A percentile compares a stretch with the other conserved stretches of the same genome.
Evolutionary conservation across 371 early-diverging fungal genomes (phyloP).

Genomic region (Sporodiniella umbellata): DNA sequence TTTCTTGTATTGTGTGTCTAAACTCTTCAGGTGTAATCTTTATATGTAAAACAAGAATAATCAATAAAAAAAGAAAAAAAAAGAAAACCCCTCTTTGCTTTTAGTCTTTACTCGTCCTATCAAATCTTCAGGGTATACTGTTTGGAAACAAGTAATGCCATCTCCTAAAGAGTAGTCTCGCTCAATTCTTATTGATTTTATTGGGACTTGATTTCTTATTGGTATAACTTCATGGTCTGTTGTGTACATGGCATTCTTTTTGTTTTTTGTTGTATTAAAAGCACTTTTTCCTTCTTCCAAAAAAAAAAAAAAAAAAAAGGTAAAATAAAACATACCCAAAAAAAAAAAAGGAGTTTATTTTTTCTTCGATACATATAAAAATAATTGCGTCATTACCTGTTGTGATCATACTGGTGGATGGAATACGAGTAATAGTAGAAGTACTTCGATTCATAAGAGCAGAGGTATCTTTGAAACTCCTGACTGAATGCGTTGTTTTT

Average conservation of each 20-base stretch:
- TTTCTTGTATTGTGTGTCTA: slow-evolving; percentile 34
- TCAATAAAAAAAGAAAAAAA: too few species aligned
- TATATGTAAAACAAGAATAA: too few species aligned
- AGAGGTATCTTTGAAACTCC: neutral
- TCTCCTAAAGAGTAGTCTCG: slow-evolving; percentile 48
- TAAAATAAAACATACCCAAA: neutral
- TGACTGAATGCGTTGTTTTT: neutral
- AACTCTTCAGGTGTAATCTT: slow-evolving; percentile 37
- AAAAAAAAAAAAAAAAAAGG: neutral
- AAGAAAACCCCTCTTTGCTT: neutral
- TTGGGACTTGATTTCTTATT: slow-evolving; percentile 17
- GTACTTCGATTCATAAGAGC: neutral
- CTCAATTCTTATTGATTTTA: slow-evolving; percentile 35
- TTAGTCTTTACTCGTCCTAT: slow-evolving; percentile 31
- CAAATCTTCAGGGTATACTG: slow-evolving; percentile 35
- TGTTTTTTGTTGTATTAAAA: neutral
- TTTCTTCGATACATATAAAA: neutral
- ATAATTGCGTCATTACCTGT: slow-evolving; percentile 18
- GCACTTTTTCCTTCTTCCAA: neutral
- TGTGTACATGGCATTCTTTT: slow-evolving; percentile 17
- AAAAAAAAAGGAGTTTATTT: neutral
- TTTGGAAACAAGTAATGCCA: slow-evolving; percentile 45
- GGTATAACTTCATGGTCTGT: slow-evolving; percentile 13
- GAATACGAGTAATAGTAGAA: neutral
- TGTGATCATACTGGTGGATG: neutral